Evolutionary conservation across 2,329 filamentous ascomycete species (phyloP).

Genomic region (Leptographium wingfieldii): DNA sequence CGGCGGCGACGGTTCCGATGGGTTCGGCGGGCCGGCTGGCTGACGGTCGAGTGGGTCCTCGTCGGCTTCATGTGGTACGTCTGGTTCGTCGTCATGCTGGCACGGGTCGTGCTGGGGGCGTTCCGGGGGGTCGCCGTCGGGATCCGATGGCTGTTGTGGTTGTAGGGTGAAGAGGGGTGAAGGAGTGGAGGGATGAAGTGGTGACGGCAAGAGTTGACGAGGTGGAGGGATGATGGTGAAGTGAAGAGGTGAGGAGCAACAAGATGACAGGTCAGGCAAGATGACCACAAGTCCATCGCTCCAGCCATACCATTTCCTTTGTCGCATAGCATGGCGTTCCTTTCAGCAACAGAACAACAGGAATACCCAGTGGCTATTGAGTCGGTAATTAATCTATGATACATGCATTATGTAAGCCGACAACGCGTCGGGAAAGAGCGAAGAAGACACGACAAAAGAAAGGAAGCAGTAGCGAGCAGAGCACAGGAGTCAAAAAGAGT

Average conservation of each 20-base stretch:
- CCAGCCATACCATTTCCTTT: not conserved
- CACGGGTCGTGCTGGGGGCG: conserved; percentile 51
- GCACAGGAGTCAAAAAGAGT: not conserved
- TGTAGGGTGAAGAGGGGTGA: conserved; percentile 29
- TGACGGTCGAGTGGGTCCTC: conserved; percentile 74
- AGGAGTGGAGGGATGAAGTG: no score
- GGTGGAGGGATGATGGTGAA: no score
- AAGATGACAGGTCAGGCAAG: no score
- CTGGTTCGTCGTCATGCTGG: conserved; percentile 76
- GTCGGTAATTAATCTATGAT: not conserved
- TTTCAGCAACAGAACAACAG: not conserved
- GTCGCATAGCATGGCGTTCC: not conserved
- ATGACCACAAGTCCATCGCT: no score
- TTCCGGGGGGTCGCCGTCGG: conserved; percentile 45
- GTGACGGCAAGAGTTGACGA: no score
- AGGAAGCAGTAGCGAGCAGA: not conserved
- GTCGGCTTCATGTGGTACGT: conserved; percentile 89
- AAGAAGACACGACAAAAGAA: not conserved
- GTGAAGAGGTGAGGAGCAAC: no score
- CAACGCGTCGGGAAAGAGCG: not conserved
- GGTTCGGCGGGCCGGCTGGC: conserved; percentile 64
- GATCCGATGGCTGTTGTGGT: conserved; percentile 74
- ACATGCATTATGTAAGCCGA: not conserved
- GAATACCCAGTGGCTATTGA: not conserved
- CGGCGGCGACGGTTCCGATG: conserved; percentile 58